Evolutionary conservation across 1,284 basidiomycete species (phyloP).

Genomic region (Boletellus sp.): DNA sequence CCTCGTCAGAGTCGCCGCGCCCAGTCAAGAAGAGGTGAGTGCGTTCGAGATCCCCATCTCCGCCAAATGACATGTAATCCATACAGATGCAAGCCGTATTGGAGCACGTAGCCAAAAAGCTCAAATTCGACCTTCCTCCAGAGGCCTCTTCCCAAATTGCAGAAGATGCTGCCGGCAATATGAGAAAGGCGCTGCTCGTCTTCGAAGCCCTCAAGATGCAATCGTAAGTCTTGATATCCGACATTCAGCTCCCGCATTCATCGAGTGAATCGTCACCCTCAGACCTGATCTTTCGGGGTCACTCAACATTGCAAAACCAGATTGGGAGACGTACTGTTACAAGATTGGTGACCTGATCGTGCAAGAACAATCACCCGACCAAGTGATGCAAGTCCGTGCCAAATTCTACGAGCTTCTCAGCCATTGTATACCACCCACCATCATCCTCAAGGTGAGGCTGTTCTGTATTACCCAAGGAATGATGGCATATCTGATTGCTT

Average conservation of each 20-base stretch:
- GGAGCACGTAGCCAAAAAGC: constrained; percentile 77
- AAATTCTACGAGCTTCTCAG: constrained; percentile 96
- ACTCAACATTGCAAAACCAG: constrained; percentile 86
- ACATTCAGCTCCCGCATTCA: background rate
- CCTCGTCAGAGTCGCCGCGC: constrained; percentile 90
- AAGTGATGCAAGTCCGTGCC: constrained; percentile 86
- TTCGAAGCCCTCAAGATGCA: constrained; percentile 97
- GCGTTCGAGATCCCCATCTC: background rate
- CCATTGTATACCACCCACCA: constrained; percentile 95
- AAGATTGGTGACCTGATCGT: constrained; percentile 93
- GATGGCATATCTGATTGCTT: constrained; percentile 4
- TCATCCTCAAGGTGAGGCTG: constrained; percentile 75
- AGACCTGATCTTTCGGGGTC: constrained; percentile 74
- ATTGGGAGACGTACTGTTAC: constrained; percentile 98
- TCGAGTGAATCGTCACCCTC: constrained; percentile 1
- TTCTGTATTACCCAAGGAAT: background rate
- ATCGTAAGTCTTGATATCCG: constrained; percentile 48
- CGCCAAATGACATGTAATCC: background rate
- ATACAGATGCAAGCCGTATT: constrained; percentile 79
- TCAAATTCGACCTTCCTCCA: constrained; percentile 78
- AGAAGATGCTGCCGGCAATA: constrained; percentile 82
- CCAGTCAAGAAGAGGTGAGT: constrained; percentile 70
- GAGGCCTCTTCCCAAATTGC: constrained; percentile 75
- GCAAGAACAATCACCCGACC: constrained; percentile 88
- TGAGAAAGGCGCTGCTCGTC: constrained; percentile 92